Base-by-base conservation (phyloP, 2,329 filamentous ascomycete genomes). In the Aspergillus sp. region DNA sequence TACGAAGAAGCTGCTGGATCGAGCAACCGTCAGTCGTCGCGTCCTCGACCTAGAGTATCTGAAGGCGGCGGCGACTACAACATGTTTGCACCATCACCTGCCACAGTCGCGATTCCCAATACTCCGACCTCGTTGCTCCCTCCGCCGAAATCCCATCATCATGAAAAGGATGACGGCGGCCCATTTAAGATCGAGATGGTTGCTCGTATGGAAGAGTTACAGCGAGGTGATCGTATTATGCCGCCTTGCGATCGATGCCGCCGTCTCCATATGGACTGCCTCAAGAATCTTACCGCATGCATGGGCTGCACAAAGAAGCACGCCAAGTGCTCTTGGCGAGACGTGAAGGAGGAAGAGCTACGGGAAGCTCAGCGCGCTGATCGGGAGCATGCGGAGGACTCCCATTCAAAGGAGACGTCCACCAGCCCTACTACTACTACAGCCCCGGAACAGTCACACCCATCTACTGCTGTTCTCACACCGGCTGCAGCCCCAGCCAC, bases 281-380 rank as follows among this genome's bases (percentile, higher is more conserved):
- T 93, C 48, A 96, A 96, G 74, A 90, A 96, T 61, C 79, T 95
- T 39, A 96, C 91, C 0, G 90, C 91, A 8, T 96, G 92, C 68
- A 85, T 89, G 72, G 91, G 90, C 20, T 96, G 91, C 72, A 96
- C 91, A 0, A 93, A 90, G 71, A 96, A 96, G 71, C 91, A 96
- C 70, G 90, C 90, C 18, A 93, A 92, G 67, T 96, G 91, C 71
- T 87, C 86, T 13, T 96, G 91, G 91, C 89, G 87, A 64, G 86
- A 89, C 44, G 85, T 95, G n/a, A 86, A 85, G 15, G 85, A 90
- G 32, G 87, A 89, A 3, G 92, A 96, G 65, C 62, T 85, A 11
- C 70, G 67, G 15, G 68, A 72, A 18, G 54, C 58, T 22, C 55
- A 48, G 39, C 73, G 63, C 50, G 55, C 53, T 26, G 58, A 59